Conservation (phyloP, 1,284 basidiomycete genomes). For the Serendipita sp. region DNA sequence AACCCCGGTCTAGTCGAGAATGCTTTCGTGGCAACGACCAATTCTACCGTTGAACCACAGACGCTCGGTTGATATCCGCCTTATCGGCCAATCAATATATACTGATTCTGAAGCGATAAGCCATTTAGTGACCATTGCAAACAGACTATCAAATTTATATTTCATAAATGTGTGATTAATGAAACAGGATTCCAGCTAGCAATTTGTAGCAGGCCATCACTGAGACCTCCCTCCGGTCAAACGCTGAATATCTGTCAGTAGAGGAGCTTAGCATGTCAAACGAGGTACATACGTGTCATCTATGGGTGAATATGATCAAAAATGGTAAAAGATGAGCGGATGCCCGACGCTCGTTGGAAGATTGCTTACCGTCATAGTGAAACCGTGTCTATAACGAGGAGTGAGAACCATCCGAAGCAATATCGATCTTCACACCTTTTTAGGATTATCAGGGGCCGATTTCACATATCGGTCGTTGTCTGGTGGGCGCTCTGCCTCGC, state of each 20-base stretch:
- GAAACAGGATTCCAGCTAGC: too few relatives aligned
- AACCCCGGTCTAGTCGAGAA: too few relatives aligned
- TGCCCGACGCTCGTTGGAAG: not conserved
- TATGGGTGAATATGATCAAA: constrained; percentile 1
- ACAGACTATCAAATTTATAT: too few relatives aligned
- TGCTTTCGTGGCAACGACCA: too few relatives aligned
- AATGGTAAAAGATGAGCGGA: not conserved
- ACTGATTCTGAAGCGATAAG: too few relatives aligned
- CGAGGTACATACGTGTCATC: constrained; percentile 16
- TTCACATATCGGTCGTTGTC: constrained; percentile 70
- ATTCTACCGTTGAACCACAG: too few relatives aligned
- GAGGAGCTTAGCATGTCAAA: not conserved
- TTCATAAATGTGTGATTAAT: too few relatives aligned
- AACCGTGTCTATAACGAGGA: constrained; percentile 41
- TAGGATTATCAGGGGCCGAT: constrained; percentile 72
- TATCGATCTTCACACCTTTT: constrained; percentile 36
- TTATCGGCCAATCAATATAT: too few relatives aligned
- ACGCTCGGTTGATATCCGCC: too few relatives aligned
- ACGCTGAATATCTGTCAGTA: not conserved
- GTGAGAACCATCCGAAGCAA: constrained; percentile 19
- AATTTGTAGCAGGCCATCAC: too few relatives aligned
- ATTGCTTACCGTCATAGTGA: constrained; percentile 54
- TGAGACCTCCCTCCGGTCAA: not conserved
- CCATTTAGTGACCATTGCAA: too few relatives aligned
- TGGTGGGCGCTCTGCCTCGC: constrained; percentile 47